Conservation (phyloP, 2,329 filamentous ascomycete genomes). For the Chaetomiaceae sp. region DNA sequence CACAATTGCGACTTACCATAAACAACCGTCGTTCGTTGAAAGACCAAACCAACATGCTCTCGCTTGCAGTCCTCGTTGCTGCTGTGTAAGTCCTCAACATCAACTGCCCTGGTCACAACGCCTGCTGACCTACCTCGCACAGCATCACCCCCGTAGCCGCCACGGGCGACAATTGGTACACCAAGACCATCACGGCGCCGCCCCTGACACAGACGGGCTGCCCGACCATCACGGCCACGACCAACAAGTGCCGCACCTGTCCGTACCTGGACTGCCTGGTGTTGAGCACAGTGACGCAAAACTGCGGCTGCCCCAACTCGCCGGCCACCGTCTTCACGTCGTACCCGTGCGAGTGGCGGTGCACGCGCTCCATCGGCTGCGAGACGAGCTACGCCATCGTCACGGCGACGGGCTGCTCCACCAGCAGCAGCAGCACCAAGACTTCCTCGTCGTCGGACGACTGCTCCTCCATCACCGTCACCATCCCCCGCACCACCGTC, state of each 20-base stretch:
- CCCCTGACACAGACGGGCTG: slow-evolving; percentile 11
- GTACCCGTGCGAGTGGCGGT: slow-evolving; percentile 19
- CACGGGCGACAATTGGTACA: slow-evolving; percentile 2
- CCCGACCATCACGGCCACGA: slow-evolving; percentile 22
- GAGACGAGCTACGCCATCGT: slow-evolving; percentile 11
- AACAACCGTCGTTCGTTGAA: neutral
- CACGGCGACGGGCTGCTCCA: slow-evolving; percentile 8
- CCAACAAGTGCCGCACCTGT: slow-evolving; percentile 19
- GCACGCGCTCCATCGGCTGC: slow-evolving; percentile 21
- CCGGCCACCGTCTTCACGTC: slow-evolving; percentile 15
- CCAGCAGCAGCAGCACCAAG: neutral
- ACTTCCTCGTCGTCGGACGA: neutral
- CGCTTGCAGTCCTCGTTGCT: slow-evolving; percentile 2
- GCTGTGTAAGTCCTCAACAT: slow-evolving; percentile 3
- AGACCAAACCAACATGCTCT: slow-evolving; percentile 5
- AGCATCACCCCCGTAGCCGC: slow-evolving; percentile 6
- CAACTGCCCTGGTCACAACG: neutral
- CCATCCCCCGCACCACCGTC: neutral
- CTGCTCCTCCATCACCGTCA: neutral
- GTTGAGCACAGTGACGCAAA: slow-evolving; percentile 18
- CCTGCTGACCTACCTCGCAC: neutral
- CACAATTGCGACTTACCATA: neutral
- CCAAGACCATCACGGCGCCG: neutral
- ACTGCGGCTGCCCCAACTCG: slow-evolving; percentile 20
- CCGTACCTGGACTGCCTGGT: slow-evolving; percentile 16